phyloP scores from a whole-genome alignment of 306 rosid genomes.

The Spatholobus suberectus region DNA sequence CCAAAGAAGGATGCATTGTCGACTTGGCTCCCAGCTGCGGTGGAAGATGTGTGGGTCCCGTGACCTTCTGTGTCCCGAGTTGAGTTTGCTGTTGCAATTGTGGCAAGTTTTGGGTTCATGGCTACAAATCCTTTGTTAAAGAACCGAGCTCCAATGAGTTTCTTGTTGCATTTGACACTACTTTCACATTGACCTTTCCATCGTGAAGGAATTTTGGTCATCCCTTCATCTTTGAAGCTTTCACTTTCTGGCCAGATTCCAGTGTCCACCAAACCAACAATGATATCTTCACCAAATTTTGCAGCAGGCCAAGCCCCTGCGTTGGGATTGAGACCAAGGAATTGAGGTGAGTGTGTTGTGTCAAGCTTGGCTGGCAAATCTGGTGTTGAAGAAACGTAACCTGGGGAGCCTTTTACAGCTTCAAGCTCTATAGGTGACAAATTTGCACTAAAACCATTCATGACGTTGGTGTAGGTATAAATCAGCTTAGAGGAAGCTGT shows the following conservation, averaged over 20 bases:
- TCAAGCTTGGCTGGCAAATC: conserved; percentile 42
- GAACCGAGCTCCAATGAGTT: not conserved
- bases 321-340: too few relatives aligned
- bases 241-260: too few relatives aligned
- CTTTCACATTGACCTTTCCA: too few relatives aligned
- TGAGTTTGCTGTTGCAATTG: too few relatives aligned
- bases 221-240: too few relatives aligned
- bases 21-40: conserved; percentile 60
- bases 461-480: conserved; percentile 57
- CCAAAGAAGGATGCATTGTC: conserved; percentile 61
- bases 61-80: conserved; percentile 49
- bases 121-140: conserved; percentile 56
- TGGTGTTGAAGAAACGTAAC: conserved; percentile 51
- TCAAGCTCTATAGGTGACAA: conserved; percentile 46
- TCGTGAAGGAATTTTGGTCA: too few relatives aligned
- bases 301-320: too few relatives aligned
- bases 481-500: conserved; percentile 44
- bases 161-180: too few relatives aligned
- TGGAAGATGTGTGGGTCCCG: conserved; percentile 75
- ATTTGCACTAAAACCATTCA: conserved; percentile 1
- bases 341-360: too few relatives aligned
- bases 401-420: conserved; percentile 51
- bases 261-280: too few relatives aligned
- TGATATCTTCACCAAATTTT: too few relatives aligned
- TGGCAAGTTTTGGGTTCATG: conserved; percentile 32